Evolutionary conservation across 2,329 filamentous ascomycete genomes (phyloP), one percentile per base, ranked within the genome.

Genomic region (Pseudogymnoascus sp.): DNA sequence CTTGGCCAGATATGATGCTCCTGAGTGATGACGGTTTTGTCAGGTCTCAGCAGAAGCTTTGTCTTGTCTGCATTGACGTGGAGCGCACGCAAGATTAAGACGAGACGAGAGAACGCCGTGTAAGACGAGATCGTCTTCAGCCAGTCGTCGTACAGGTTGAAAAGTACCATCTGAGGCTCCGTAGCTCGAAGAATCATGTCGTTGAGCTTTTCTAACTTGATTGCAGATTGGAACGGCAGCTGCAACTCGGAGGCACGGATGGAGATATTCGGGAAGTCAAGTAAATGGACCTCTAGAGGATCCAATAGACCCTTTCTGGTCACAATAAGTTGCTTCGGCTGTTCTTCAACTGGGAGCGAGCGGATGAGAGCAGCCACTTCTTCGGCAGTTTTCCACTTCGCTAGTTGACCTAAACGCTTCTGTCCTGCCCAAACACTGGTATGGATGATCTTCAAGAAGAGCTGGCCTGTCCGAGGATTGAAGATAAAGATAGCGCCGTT

Each of bases 401-500:
- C 95, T 69, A 99, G 79, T 76, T 99, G 95, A 69, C 96, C 96
- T 34, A 99, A 86, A 90, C 95, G 96, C 78, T 99, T 99, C 78
- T 99, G 95, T 62, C 95, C 95, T 61, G 95, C 95, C 95, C 95
- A 99, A 28, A 99, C 96, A 73, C 93, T 97, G 1, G 95, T 99
- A 78, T 99, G 96, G 69, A 99, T 99, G 70, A 99, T 97, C 83
- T 99, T 99, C 73, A 99, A 78, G 86, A 99, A 99, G 40, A 99
- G 79, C 73, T 99, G 95, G 60, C 95, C 95, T 61, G 95, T 99
- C 64, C 93, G 87, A n/a, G 96, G 95, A 75, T 99, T 99, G 85
- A 99, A 97, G 74, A 99, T 99, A 81, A 99, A 99, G 75, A 99
- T 97, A 53, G 96, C 95, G 74, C 95, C 95, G 75, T 99, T 99